Percentiles rank a stretch among this genome's conserved stretches.
These are phyloP conservation scores for Niebla homalea DNA, from an alignment of 495 filamentous ascomycete genomes.

Conservation along the genomic window DNA sequence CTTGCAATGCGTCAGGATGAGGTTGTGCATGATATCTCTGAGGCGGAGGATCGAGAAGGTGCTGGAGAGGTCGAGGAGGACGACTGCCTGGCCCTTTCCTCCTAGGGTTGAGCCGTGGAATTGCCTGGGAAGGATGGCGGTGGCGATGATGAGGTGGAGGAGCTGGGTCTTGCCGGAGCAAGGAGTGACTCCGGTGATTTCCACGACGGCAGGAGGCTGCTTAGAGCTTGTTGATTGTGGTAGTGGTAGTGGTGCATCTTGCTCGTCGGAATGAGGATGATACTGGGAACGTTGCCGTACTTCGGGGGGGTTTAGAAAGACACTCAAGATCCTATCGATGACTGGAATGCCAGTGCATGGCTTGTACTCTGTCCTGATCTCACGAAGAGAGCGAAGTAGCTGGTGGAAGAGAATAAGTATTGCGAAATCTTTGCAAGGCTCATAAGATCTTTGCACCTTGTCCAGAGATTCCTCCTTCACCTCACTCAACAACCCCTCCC, in stretches of 20 bases:
- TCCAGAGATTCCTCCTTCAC: conserved; percentile 50
- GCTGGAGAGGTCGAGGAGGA: conserved; percentile 57
- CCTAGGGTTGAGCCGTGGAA: conserved; percentile 20
- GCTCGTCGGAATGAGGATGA: background rate
- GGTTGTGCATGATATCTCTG: conserved; percentile 17
- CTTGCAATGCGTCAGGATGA: conserved; percentile 6
- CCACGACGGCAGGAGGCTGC: conserved; percentile 34
- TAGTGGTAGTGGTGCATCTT: background rate
- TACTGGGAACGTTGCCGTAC: conserved; percentile 7
- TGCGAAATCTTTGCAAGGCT: background rate
- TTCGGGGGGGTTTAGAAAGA: conserved; percentile 24
- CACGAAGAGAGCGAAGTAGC: conserved; percentile 36
- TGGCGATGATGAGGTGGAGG: conserved; percentile 52
- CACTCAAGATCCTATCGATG: conserved; percentile 36
- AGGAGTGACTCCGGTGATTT: conserved; percentile 41
- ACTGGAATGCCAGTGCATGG: conserved; percentile 28
- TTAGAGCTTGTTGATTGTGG: background rate
- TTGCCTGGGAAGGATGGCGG: conserved; percentile 41
- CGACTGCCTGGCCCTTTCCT: conserved; percentile 46
- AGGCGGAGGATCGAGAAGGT: conserved; percentile 52
- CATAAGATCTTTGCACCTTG: conserved; percentile 36
- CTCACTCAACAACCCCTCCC: conserved; percentile 50
- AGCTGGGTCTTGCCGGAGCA: conserved; percentile 52
- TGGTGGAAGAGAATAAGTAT: conserved; percentile 11
- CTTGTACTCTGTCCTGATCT: conserved; percentile 9